Base-by-base conservation (phyloP, 139 green algal species). In the Gonium pectorale region DNA sequence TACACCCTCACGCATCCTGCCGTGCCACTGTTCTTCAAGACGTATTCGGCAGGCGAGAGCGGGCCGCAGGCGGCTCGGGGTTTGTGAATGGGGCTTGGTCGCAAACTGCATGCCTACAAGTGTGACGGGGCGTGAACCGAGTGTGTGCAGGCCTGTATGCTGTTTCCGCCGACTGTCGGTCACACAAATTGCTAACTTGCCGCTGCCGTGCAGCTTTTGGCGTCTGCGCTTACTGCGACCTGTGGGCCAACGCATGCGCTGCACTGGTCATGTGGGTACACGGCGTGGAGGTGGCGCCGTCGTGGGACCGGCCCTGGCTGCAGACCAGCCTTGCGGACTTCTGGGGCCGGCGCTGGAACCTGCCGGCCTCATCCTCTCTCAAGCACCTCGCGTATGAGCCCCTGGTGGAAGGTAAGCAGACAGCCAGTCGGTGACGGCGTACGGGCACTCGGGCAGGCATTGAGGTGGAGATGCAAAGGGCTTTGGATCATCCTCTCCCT, bases 241-340 rank as follows among this genome's bases (percentile, higher is more conserved):
- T 89, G 46, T 89, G 79, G 70, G 86, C 86, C 49, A 89, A 89
- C 31, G 70, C 63, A 5, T 83, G 70, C 24, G 86, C 86, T 24
- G 78, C 69, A 21, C 86, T 89, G n/a, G 49, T 89, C 24, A 67
- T 59, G 59, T 70, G n/a, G 40, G n/a, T 72, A 15, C 60, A 86
- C 40, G 79, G 86, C 0, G 60, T 89, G 46, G 62, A 49, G 5
- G 62, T 82, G 26, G 79, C 62, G 29, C 79, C 79, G 24, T 82
- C 75, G 11, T 89, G 86, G 86, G 71, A 89, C 51, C 59, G 86
- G 69, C 86, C 86, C 46, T 89, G 86, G 86, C 79, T 89, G 78
- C 86, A 89, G 73, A 86, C 67, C 62, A 86, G 52, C 46, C 71
- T 86, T 27, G 62, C n/a, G 15, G 79, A 89, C 63, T 89, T 89